Percentiles rank a stretch among this genome's conserved stretches.
Evolutionary conservation across 371 early-diverging fungal species (phyloP).

Genomic region (Syncephalastrum sp.): DNA sequence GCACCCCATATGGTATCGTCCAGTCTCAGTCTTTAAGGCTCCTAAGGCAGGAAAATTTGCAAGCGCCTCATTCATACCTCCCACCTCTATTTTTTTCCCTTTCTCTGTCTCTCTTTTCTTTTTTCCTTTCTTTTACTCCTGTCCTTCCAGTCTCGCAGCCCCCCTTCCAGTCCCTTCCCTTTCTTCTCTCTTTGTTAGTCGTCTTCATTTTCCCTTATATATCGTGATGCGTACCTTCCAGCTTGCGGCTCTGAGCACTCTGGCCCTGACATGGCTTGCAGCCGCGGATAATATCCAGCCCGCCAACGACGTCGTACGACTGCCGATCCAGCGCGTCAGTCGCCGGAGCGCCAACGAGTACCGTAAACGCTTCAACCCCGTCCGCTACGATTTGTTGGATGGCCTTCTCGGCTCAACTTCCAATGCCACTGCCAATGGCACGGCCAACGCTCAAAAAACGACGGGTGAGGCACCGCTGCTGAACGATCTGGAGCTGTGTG

Average conservation of each 20-base stretch:
- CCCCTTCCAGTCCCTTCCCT: constrained; percentile 1
- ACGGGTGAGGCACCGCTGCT: constrained; percentile 15
- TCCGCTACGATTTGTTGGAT: constrained; percentile 10
- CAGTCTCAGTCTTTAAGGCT: too few species aligned
- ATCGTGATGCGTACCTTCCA: constrained; percentile 14
- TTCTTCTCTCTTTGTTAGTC: neutral
- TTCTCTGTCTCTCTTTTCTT: constrained; percentile 7
- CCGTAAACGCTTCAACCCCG: constrained; percentile 11
- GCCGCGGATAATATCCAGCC: constrained; percentile 1
- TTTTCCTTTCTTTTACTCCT: constrained; percentile 16
- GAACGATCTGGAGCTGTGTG: constrained; percentile 30
- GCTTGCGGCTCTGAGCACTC: constrained; percentile 6
- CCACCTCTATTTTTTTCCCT: constrained; percentile 5
- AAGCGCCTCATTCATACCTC: too few species aligned
- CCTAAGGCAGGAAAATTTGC: too few species aligned
- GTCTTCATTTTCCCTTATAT: neutral
- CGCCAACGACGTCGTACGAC: constrained; percentile 12
- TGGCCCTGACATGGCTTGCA: constrained; percentile 7
- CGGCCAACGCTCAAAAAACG: neutral
- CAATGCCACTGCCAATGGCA: neutral
- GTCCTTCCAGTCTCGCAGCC: constrained; percentile 1
- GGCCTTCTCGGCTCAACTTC: neutral
- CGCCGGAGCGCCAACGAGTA: constrained; percentile 8
- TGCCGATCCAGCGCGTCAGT: constrained; percentile 17
- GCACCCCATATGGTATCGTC: too few species aligned